These are phyloP conservation scores for Albizia julibrissin DNA, from an alignment of 306 rosid genomes.

Conservation along the genomic window DNA sequence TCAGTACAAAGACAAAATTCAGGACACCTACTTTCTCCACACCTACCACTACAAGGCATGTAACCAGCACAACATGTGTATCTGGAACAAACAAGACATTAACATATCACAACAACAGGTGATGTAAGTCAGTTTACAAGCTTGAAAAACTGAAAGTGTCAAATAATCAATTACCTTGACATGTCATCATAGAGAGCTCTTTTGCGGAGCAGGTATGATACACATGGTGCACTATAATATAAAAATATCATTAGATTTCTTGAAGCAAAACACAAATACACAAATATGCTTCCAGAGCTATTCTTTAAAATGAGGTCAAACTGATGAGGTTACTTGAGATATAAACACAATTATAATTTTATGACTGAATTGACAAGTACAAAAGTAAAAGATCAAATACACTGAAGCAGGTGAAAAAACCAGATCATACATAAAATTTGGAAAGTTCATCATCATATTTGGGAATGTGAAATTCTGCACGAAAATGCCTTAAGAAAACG, in stretches of 20 bases:
- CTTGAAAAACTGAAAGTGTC: not conserved
- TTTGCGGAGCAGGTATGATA: constrained; percentile 80
- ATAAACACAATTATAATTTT: not conserved
- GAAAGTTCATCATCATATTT: not conserved
- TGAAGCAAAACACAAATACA: not conserved
- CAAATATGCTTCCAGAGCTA: not conserved
- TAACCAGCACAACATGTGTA: constrained; percentile 89
- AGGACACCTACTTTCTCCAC: constrained; percentile 89
- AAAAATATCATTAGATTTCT: constrained; percentile 16
- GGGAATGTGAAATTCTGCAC: not conserved
- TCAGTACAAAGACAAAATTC: constrained; percentile 79
- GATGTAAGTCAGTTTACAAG: not conserved
- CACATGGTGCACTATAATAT: constrained; percentile 70
- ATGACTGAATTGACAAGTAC: constrained; percentile 10
- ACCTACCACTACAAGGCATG: constrained; percentile 92
- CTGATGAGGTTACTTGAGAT: not conserved
- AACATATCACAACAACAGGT: not conserved
- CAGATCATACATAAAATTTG: not conserved
- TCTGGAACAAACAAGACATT: constrained; percentile 46
- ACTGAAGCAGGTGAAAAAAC: not conserved
- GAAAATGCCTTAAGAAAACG: not conserved
- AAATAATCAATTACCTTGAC: constrained; percentile 62
- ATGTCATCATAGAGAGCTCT: constrained; percentile 82
- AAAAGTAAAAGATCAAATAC: not conserved
- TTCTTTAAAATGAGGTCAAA: constrained; percentile 5